Base-by-base conservation (phyloP, 2,329 filamentous ascomycete species). In the Penicillium aurantiogriseum region DNA sequence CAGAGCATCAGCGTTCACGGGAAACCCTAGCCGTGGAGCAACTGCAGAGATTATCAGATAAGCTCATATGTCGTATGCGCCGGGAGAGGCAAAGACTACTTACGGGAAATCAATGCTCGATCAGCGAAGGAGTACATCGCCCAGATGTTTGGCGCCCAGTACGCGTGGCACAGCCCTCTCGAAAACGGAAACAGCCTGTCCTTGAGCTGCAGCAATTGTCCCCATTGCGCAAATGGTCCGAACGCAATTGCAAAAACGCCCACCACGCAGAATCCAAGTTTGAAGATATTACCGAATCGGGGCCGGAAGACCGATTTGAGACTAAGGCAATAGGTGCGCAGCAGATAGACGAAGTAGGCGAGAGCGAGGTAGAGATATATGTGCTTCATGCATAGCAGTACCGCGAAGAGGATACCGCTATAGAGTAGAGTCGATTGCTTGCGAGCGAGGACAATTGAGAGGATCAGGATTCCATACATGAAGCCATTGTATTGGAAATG, bases 401-500 rank as follows among this genome's bases (percentile, higher is more conserved):
- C 82, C 2, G 93, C 92, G 74, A 97, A 99, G 7, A 92, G 76
- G 2, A 96, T 79, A 0, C 92, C 94, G 66, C 92, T 94, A 45
- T 81, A 79, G 13, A 97, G 82, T 35, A 94, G 80, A 0, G 89
- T 89, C 3, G 88, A 88, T 69, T 84, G 85, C 66, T 88, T 85
- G 50, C 91, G 87, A 7, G 92, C 91, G 58, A 95, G 79, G 2
- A 95, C 89, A 47, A 99, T 82, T 2, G 94, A 97, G 53, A 93
- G 81, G 38, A 97, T 84, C 50, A 99, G 80, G 43, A 97, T 80
- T 38, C 94, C 94, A 73, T 97, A 99, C 77, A 99, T 86, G 77
- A 92, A 92, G 40, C 94, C 93, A 79, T 99, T 99, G 80, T 99
- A 99, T 80, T 99, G 94, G 75, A 99, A 99, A 75, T 97, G 92